These are phyloP conservation scores for Quercus phellos DNA, from an alignment of 331 rosid species.

Conservation along the genomic window DNA sequence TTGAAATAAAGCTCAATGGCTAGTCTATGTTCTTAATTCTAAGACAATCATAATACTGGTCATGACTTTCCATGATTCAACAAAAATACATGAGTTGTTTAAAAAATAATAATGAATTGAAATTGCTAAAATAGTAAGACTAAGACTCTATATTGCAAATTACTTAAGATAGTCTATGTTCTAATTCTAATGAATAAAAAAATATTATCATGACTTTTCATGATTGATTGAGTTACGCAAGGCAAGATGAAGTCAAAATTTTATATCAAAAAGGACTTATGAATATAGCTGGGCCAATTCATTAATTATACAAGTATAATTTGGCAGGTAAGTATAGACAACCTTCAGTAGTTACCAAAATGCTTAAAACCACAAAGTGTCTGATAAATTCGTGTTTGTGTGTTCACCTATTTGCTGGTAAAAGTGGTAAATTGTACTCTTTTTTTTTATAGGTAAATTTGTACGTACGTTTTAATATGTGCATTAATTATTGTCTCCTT, in stretches of 20 bases:
- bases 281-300: no score
- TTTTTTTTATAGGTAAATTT: background rate
- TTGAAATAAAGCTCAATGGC: no score
- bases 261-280: background rate
- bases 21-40: no score
- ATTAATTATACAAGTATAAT: background rate
- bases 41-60: no score
- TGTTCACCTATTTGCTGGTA: no score
- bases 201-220: background rate
- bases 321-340: background rate
- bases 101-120: background rate
- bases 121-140: background rate
- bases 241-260: background rate
- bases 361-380: no score
- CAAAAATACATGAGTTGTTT: conserved; percentile 4
- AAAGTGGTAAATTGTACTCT: no score
- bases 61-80: background rate
- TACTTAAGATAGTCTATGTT: background rate
- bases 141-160: background rate
- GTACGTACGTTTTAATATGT: background rate
- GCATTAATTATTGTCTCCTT: background rate
- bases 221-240: background rate
- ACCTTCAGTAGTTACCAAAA: no score
- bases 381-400: no score
- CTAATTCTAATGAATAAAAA: background rate